Evolutionary conservation across 2,329 filamentous ascomycete genomes (phyloP).

Genomic region (Nemania serpens): DNA sequence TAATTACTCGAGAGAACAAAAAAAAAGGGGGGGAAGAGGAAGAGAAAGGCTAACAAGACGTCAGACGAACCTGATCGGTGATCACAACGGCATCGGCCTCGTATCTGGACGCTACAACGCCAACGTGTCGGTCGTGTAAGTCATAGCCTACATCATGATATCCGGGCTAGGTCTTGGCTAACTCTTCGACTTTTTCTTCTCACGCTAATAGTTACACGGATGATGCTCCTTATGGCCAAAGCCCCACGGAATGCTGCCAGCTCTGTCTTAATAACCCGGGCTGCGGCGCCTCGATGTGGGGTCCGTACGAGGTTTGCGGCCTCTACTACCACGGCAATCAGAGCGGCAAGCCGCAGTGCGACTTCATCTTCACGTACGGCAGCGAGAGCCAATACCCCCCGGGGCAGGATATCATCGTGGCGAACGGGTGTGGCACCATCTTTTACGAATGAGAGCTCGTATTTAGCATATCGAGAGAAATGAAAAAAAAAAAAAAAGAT

Average conservation of each 20-base stretch:
- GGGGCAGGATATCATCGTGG: constrained; percentile 31
- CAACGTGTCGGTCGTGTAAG: constrained; percentile 28
- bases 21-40: background rate
- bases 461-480: background rate
- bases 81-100: constrained; percentile 30
- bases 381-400: constrained; percentile 15
- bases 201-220: constrained; percentile 6
- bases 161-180: no score
- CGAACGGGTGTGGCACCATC: constrained; percentile 28
- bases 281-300: constrained; percentile 32
- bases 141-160: no score
- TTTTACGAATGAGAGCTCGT: constrained; percentile 1
- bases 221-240: constrained; percentile 23
- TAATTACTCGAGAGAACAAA: background rate
- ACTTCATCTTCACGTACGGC: constrained; percentile 31
- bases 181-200: no score
- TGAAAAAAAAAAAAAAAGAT: no score
- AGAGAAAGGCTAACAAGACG: no score
- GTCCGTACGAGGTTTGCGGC: constrained; percentile 25
- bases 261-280: constrained; percentile 36
- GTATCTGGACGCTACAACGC: constrained; percentile 24
- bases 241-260: constrained; percentile 37
- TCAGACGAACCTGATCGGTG: constrained; percentile 32
- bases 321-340: constrained; percentile 28
- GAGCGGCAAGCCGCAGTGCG: constrained; percentile 28